Base-by-base conservation (phyloP, 176 grass and related monocot genomes). In the Oryza australiensis region DNA sequence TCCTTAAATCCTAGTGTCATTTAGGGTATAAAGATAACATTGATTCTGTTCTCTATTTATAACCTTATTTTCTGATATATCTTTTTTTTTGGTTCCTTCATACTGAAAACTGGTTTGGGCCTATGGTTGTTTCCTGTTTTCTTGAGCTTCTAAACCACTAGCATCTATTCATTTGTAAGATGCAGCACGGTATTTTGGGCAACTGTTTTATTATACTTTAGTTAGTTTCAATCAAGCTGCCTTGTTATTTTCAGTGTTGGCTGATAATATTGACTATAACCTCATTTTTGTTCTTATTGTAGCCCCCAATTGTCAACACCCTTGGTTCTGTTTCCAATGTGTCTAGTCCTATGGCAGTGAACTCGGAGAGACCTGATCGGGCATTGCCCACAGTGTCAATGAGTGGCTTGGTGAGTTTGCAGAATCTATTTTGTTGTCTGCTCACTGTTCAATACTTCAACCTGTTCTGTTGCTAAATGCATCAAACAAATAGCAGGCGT, bases 341-440 rank as follows among this genome's bases (percentile, higher is more conserved):
- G 78, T 93, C 93, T 73, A 99, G 97, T 53, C 87, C 97, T 87
- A 88, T 92, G 70, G 89, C 91, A 69, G 85, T 93, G 71, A 92
- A 86, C 26, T 55, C 93, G n/a, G 97, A 99, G 66, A 81, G 97
- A 57, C 82, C 90, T 62, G 96, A 99, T 55, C 88, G 97, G 48
- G 90, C 91, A 38, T 66, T 99, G 86, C 91, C 97, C 66, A 68
- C 89, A 67, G 96, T 99, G 43, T 99, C 97, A 20, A 91, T 94
- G 74, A 92, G 97, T 86, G 90, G 86, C 82, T 72, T 99, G 87
- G 97, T 99, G 80, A 88, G 91, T 87, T 81, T 23, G 22, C 62
- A 62, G 35, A 73, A 5, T 40, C 45, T 72, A 80, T 75, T 45
- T 78, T 71, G 28, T 41, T 68, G 1, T 68, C 73, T 29, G 23